Base-by-base conservation (phyloP, 208 protist genomes). In the Crithidia fasciculata region DNA sequence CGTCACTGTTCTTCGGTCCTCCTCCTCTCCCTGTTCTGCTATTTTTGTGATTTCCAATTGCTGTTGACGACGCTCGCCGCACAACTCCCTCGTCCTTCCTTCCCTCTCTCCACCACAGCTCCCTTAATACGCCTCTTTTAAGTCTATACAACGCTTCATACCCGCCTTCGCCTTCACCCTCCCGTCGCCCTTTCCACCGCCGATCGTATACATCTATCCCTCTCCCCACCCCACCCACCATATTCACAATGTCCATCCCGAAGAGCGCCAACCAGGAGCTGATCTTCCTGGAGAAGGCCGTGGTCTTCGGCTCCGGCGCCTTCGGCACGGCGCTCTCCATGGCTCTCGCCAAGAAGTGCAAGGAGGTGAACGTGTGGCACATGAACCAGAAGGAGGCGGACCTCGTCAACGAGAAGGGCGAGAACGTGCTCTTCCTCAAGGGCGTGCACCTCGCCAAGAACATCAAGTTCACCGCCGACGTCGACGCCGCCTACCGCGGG, bases 401-500 rank as follows among this genome's bases (percentile, higher is more conserved):
- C 13, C 64, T 77, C 41, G 83, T 97, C 56, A 94, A 97, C 68
- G 54, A 83, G 40, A 81, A 86, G 59, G 77, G 74, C 10, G 91
- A 95, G 75, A 97, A 97, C 66, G 71, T 81, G 18, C 62, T 88
- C 36, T 95, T 91, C 75, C 85, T 97, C 64, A 89, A 90, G 63
- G 88, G 87, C 12, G 74, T 81, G 7, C 65, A 47, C 28, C 82
- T 97, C 8, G 81, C 89, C n/a, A 16, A 64, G 18, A 94, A 90
- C 60, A 67, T 97, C 39, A 66, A 60, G 43, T 94, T 85, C 71
- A 93, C 90, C 18, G 66, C 86, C 4, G 75, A 92, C 56, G 78
- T 89, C 12, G 71, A 80, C 12, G 80, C 59, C 18, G 77, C 85
- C 64, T 81, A 88, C 68, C 49, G 82, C 40, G 82, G 61, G 7